These are phyloP conservation scores for Candida labiduridarum DNA, from an alignment of 1,139 yeast genomes.

Conservation along the genomic window DNA sequence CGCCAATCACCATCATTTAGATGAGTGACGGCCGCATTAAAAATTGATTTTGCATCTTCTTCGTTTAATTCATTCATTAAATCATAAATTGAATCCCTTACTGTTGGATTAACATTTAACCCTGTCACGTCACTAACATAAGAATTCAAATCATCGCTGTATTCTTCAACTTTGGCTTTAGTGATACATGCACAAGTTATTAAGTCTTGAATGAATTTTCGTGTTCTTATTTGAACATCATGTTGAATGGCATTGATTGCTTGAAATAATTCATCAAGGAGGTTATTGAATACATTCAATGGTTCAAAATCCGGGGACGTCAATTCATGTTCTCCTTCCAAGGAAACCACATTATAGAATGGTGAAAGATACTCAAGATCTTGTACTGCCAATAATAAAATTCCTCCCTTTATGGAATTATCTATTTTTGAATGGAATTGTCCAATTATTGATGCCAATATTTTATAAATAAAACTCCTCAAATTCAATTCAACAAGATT, in stretches of 20 bases:
- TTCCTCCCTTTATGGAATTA: conserved; percentile 19
- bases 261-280: conserved; percentile 26
- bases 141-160: conserved; percentile 58
- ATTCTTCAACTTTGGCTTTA: conserved; percentile 30
- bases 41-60: conserved; percentile 33
- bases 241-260: conserved; percentile 32
- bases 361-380: conserved; percentile 25
- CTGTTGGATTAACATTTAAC: conserved; percentile 47
- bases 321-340: conserved; percentile 9
- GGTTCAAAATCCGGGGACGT: conserved; percentile 20
- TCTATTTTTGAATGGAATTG: conserved; percentile 34
- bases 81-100: conserved; percentile 58
- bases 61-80: conserved; percentile 47
- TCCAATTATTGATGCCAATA: conserved; percentile 31
- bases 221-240: conserved; percentile 21
- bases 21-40: conserved; percentile 22
- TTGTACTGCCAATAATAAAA: conserved; percentile 20
- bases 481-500: conserved; percentile 24
- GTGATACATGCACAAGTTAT: conserved; percentile 30
- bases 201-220: conserved; percentile 24
- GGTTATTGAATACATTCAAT: conserved; percentile 16
- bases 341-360: conserved; percentile 18
- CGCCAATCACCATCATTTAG: conserved; percentile 24
- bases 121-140: conserved; percentile 78
- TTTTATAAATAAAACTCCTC: conserved; percentile 32